These are phyloP conservation scores for Triticum aestivum DNA, from an alignment of 176 grass and related monocot species.

Conservation along the genomic window DNA sequence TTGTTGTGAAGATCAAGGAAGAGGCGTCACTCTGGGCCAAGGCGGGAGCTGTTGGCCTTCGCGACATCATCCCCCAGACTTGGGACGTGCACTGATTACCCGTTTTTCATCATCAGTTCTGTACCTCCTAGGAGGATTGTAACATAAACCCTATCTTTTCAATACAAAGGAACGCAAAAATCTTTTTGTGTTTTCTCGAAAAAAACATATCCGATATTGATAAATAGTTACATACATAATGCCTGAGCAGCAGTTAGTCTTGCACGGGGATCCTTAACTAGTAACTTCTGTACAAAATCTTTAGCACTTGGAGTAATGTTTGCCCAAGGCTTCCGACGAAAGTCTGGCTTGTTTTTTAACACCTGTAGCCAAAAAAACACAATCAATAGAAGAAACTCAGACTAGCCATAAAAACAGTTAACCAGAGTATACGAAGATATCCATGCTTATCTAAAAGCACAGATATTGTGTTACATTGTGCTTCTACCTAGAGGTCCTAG, in stretches of 20 bases:
- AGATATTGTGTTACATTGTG: not conserved
- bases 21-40: too few relatives aligned
- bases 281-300: conserved; percentile 96
- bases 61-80: too few relatives aligned
- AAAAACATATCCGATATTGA: not conserved
- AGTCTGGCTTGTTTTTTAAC: conserved; percentile 90
- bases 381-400: not conserved
- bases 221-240: conserved; percentile 76
- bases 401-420: conserved; percentile 5
- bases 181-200: too few relatives aligned
- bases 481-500: conserved; percentile 16
- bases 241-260: conserved; percentile 96
- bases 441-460: conserved; percentile 30
- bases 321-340: conserved; percentile 87
- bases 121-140: too few relatives aligned
- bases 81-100: too few relatives aligned
- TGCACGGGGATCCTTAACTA: conserved; percentile 90
- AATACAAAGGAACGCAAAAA: too few relatives aligned
- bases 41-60: too few relatives aligned
- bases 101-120: too few relatives aligned
- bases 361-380: conserved; percentile 54
- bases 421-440: conserved; percentile 13
- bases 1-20: too few relatives aligned
- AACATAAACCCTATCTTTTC: too few relatives aligned
- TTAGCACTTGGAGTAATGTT: conserved; percentile 85